phyloP scores from a whole-genome alignment of 495 filamentous ascomycete genomes.

The Opeltia flavorubescens region DNA sequence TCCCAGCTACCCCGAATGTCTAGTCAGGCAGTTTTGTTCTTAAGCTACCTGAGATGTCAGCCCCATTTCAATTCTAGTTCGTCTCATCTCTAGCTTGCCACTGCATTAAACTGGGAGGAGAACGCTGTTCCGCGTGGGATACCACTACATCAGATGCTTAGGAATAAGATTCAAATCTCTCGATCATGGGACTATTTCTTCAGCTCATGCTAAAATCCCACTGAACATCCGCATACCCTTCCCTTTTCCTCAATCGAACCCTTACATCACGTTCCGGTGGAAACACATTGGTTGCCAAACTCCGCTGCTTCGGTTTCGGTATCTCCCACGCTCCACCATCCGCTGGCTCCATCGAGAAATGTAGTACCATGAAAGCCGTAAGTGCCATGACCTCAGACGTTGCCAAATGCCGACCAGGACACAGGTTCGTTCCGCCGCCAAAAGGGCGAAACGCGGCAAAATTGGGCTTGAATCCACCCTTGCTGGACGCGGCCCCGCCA shows the following conservation, averaged over 20 bases:
- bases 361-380: slow-evolving; percentile 9
- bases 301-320: slow-evolving; percentile 14
- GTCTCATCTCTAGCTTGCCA: no score
- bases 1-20: no score
- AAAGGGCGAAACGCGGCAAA: slow-evolving; percentile 19
- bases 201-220: slow-evolving; percentile 9
- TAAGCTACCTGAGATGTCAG: no score
- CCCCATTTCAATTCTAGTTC: no score
- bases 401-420: slow-evolving; percentile 16
- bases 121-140: no score
- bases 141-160: no score
- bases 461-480: slow-evolving; percentile 12
- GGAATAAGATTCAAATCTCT: no score
- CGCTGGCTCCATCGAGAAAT: slow-evolving; percentile 1
- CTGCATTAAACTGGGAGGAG: no score
- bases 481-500: no score
- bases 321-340: slow-evolving; percentile 5
- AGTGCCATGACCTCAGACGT: slow-evolving; percentile 11
- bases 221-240: slow-evolving; percentile 3
- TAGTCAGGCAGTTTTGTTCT: no score
- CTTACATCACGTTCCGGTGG: slow-evolving; percentile 9
- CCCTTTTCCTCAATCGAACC: slow-evolving; percentile 6
- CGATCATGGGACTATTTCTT: no score
- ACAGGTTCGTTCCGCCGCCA: slow-evolving; percentile 13
- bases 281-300: slow-evolving; percentile 14